Conservation (phyloP, 2,329 filamentous ascomycete genomes). For the Pseudopithomyces maydicus region DNA sequence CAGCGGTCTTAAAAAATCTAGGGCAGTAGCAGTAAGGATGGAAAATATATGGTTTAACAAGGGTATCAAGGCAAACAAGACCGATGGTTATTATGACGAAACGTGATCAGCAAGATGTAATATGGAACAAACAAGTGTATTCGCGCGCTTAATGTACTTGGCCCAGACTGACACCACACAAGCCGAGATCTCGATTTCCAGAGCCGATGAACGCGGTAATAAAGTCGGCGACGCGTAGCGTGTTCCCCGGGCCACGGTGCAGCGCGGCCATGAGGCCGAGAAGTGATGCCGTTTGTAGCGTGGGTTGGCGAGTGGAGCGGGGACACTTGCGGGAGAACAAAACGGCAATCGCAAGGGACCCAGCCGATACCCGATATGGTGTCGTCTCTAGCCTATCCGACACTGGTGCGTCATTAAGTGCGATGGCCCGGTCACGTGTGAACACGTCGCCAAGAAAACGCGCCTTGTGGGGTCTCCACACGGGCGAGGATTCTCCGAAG, state of each 20-base stretch:
- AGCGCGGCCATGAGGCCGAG: slow-evolving; percentile 10
- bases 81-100: not conserved
- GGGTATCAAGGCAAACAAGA: not conserved
- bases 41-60: not conserved
- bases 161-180: not conserved
- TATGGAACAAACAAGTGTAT: not conserved
- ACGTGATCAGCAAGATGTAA: not conserved
- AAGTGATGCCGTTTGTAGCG: slow-evolving; percentile 17
- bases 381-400: not conserved
- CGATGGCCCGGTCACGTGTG: not conserved
- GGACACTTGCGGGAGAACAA: slow-evolving; percentile 16
- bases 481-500: slow-evolving; percentile 3
- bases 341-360: slow-evolving; percentile 17
- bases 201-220: slow-evolving; percentile 23
- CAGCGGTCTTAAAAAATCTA: slow-evolving; percentile 8
- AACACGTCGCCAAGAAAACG: not conserved
- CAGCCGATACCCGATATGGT: not conserved
- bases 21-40: not conserved
- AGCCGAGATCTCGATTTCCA: slow-evolving; percentile 19
- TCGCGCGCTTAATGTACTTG: slow-evolving; percentile 12
- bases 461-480: not conserved
- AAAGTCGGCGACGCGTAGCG: slow-evolving; percentile 11
- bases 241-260: slow-evolving; percentile 1
- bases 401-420: not conserved
- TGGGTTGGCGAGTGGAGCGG: slow-evolving; percentile 12